A percentile compares a stretch with the other conserved stretches of the same genome.
Conservation (phyloP, 495 filamentous ascomycete genomes). For the Aspergillus affinis region DNA sequence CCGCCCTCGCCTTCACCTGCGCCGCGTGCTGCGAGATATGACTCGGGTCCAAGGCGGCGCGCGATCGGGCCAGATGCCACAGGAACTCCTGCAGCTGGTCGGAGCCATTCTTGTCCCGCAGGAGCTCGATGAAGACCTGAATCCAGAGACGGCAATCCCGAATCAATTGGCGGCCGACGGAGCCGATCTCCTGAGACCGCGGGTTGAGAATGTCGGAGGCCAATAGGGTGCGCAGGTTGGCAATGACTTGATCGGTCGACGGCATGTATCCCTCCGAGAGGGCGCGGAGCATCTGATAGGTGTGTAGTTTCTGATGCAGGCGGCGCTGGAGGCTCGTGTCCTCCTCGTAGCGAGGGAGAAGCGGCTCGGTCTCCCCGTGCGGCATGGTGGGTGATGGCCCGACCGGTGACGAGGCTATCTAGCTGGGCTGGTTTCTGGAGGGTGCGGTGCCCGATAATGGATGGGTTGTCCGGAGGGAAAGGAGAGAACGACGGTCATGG, state of each 20-base stretch:
- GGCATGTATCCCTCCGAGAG: slow-evolving; percentile 87
- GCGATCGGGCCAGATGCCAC: slow-evolving; percentile 77
- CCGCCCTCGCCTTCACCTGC: slow-evolving; percentile 67
- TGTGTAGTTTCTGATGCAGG: slow-evolving; percentile 83
- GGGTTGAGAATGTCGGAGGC: slow-evolving; percentile 77
- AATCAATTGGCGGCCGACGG: slow-evolving; percentile 69
- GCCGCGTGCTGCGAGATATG: slow-evolving; percentile 62
- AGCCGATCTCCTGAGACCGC: slow-evolving; percentile 70
- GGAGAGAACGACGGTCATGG: not conserved
- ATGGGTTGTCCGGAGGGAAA: not conserved
- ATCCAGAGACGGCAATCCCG: slow-evolving; percentile 73
- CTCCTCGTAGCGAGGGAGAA: slow-evolving; percentile 82
- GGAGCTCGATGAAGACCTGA: slow-evolving; percentile 69
- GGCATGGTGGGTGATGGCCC: slow-evolving; percentile 40
- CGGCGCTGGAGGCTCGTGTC: slow-evolving; percentile 75
- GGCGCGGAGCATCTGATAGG: slow-evolving; percentile 87
- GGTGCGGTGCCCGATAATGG: not conserved
- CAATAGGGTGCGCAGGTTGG: slow-evolving; percentile 79
- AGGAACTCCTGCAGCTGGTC: slow-evolving; percentile 90
- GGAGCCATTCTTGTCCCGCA: slow-evolving; percentile 76
- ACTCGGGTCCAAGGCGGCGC: slow-evolving; percentile 65
- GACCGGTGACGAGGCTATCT: not conserved
- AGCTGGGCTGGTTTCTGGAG: not conserved
- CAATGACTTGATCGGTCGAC: slow-evolving; percentile 78
- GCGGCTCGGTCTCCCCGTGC: slow-evolving; percentile 66